phyloP scores from a whole-genome alignment of 352 stramenopile genomes.

The Phytopythium montanum region DNA sequence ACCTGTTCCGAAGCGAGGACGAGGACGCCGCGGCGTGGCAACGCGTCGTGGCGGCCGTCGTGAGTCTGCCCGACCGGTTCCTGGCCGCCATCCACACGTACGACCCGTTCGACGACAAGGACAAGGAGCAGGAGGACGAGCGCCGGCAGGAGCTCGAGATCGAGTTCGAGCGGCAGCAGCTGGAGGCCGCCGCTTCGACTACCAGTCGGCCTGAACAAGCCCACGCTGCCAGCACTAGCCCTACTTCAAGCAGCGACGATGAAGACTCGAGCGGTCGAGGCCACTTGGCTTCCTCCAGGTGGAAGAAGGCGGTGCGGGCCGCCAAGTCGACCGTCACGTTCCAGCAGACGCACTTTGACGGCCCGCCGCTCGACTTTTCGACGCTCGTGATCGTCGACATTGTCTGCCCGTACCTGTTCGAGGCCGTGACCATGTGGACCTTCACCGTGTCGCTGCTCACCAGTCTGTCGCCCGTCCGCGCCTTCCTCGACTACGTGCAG shows the following conservation, averaged over 20 bases:
- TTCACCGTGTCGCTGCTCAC: slow-evolving; percentile 58
- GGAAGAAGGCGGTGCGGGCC: slow-evolving; percentile 71
- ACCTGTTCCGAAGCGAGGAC: slow-evolving; percentile 46
- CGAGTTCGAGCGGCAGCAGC: slow-evolving; percentile 48
- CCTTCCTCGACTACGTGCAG: slow-evolving; percentile 84
- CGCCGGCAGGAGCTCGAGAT: slow-evolving; percentile 61
- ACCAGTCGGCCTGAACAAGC: slow-evolving; percentile 24
- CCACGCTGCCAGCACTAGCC: slow-evolving; percentile 14
- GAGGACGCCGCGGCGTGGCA: slow-evolving; percentile 65
- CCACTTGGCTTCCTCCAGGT: slow-evolving; percentile 34
- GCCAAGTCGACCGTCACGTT: slow-evolving; percentile 71
- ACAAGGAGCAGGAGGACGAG: slow-evolving; percentile 71
- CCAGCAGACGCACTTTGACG: slow-evolving; percentile 75
- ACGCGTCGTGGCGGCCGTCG: slow-evolving; percentile 36
- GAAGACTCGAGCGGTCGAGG: slow-evolving; percentile 12
- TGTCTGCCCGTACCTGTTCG: slow-evolving; percentile 79
- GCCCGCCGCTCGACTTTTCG: slow-evolving; percentile 75
- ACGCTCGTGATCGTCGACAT: slow-evolving; percentile 84
- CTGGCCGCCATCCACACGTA: slow-evolving; percentile 43
- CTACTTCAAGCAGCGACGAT: slow-evolving; percentile 17
- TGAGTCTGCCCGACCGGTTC: slow-evolving; percentile 31
- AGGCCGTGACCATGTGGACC: slow-evolving; percentile 67
- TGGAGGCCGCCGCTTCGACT: slow-evolving; percentile 20
- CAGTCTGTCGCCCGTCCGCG: slow-evolving; percentile 57
- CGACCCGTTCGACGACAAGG: slow-evolving; percentile 74